Base-by-base conservation (phyloP, 1,284 basidiomycete genomes). In the Tetrapyrgos nigripes region DNA sequence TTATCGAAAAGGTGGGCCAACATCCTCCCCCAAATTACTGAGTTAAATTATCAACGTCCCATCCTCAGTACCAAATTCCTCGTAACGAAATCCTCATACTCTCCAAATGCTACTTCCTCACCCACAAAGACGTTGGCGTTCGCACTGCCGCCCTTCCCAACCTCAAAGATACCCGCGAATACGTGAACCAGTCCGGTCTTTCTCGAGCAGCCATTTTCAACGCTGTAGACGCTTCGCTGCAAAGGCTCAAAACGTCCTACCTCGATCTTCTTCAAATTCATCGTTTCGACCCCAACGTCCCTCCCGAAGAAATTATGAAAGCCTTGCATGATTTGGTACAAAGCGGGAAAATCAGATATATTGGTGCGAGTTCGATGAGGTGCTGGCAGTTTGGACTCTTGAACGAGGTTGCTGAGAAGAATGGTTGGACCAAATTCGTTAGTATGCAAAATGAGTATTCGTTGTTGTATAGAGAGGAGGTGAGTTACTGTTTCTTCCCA, bases 291-390 rank as follows among this genome's bases (percentile, higher is more conserved):
- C 46, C 57, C 1, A 61, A 69, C 3, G 75, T 73, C 0, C 74
- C 78, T 0, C 64, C 68, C 17, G 74, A 73, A 56, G 76, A 76
- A 62, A 78, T 72, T 19, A 80, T 79, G 78, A 68, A 73, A 60
- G 77, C 77, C 1, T 62, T 79, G 10, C 73, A 79, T 50, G 77
- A 80, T 58, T 68, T 79, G 27, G 77, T 80, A n/a, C n/a, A n/a
- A n/a, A n/a, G n/a, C n/a, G n/a, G n/a, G n/a, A n/a, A n/a, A n/a
- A 78, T 75, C 17, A 65, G 77, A 17, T 79, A 80, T 58, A 69
- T 80, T 53, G 77, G 78, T n/a, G 76, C 75, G 57, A 74, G 70
- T 55, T 78, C 75, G 28, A 69, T 73, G 64, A 57, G 67, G 13
- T 61, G 72, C 1, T 76, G 71, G 72, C 70, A 77, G 63, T 74